Base-by-base conservation (phyloP, 306 rosid species). In the Abrus precatorius region DNA sequence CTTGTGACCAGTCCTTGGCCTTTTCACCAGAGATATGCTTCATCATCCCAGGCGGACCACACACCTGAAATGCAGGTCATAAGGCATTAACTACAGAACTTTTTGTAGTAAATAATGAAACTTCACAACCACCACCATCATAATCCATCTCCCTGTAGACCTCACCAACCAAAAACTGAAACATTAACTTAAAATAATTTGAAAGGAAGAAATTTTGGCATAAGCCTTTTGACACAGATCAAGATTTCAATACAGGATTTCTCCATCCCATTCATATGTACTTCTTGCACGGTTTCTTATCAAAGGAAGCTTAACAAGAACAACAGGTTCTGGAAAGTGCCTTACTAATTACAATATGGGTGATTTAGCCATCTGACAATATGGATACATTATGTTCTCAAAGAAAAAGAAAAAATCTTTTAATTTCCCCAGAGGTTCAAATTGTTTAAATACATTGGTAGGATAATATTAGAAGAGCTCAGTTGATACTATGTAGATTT, bases 41-140 rank as follows among this genome's bases (percentile, higher is more conserved):
- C 95, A 93, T 89, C 98, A 96, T 82, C 45, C 99, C 99, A 40
- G 99, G 99, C 45, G 99, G 99, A 5, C 97, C 99, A 76, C 99
- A 96, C 30, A 93, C 97, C 99, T 96, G 87, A 84, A 82, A 77
- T 49, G 74, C 72, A 62, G 70, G 74, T 81, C 38, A 72, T 36
- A 50, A 5, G 30, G 20, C 5, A 78, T 53, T 66, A 76, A 66
- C 73, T 56, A 5, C 9, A 79, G 32, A 79, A 47, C 1, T 8
- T 75, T 4, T 48, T 20, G 20, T 20, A 20, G 20, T 20, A 20
- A 75, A 61, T 40, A 29, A 38, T 49, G 69, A 59, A 38, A 56
- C 44, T 36, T 48, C 2, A 61, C 74, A 70, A 69, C 36, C 53
- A 64, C 64, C 28, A 61, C 59, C 54, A 38, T 50, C 47, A 8